Base-by-base conservation (phyloP, 2,329 filamentous ascomycete species). In the Claviceps arundinis region DNA sequence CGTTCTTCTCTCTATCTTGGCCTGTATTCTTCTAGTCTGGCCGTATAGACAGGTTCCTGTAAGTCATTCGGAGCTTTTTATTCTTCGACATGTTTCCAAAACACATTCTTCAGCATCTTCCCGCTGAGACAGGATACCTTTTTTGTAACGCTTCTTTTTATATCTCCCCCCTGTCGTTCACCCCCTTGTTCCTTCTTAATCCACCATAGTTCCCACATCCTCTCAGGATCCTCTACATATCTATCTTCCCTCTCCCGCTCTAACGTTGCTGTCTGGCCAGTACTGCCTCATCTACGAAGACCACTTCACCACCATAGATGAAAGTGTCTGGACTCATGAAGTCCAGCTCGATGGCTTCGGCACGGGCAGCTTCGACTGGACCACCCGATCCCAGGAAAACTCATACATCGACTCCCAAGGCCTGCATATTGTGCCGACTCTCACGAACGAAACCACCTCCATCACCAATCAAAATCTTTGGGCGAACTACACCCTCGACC, bases 381-480 rank as follows among this genome's bases (percentile, higher is more conserved):
- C 75, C 0, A 78, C 75, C 5, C 65, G 61, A 3, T 73, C 76
- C 55, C 55, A 63, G 1, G 61, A 60, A 50, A 79, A 79, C 60
- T 64, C 70, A 14, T 78, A 72, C 59, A 65, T 71, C 38, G 72
- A 76, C 57, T 61, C 57, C 0, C 62, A 71, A 26, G 74, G 74
- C n/a, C 66, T 78, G 42, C 74, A 77, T 60, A 77, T 79, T 49
- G 70, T 75, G n/a, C 75, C 75, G 7, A 78, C 75, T 0, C 62
- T 78, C 17, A 77, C 74, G 14, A 67, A 66, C 30, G 62, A 69
- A 49, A 65, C 63, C 0, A 71, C 68, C 0, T 50, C 56, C 48
- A 70, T 73, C 50, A 70, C 67, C 2, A 58, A 59, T 14, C 65
- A 65, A 41, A 61, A 72, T 37, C 60, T 73, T 11, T 62, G 61